Conservation (phyloP, 2,329 filamentous ascomycete genomes). For the Fusarium luffae region DNA sequence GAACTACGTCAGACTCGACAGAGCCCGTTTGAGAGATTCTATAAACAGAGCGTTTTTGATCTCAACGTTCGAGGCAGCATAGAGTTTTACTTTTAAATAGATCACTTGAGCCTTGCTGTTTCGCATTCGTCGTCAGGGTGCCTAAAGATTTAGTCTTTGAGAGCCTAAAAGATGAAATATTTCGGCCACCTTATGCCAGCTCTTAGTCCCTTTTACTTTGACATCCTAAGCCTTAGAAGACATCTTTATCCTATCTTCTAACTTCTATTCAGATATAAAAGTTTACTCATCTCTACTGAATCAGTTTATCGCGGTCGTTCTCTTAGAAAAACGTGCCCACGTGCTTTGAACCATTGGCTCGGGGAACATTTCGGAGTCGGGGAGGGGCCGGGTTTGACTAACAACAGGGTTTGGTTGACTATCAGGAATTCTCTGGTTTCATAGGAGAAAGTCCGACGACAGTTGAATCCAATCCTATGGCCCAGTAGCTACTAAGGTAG, state of each 20-base stretch:
- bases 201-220: background rate
- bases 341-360: conserved; percentile 44
- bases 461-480: background rate
- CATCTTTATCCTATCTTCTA: background rate
- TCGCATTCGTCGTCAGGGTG: background rate
- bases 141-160: background rate
- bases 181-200: background rate
- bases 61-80: background rate
- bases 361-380: conserved; percentile 9
- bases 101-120: background rate
- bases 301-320: background rate
- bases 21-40: background rate
- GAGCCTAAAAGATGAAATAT: background rate
- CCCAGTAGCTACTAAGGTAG: background rate
- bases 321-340: conserved; percentile 34
- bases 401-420: background rate
- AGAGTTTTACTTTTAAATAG: background rate
- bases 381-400: background rate
- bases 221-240: background rate
- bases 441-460: background rate
- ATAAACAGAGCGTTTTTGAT: background rate
- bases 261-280: too few relatives aligned
- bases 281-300: background rate
- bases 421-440: background rate
- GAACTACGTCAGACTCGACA: background rate